phyloP scores from a whole-genome alignment of 176 grass and related monocot genomes.

The Luzula sylvatica region DNA sequence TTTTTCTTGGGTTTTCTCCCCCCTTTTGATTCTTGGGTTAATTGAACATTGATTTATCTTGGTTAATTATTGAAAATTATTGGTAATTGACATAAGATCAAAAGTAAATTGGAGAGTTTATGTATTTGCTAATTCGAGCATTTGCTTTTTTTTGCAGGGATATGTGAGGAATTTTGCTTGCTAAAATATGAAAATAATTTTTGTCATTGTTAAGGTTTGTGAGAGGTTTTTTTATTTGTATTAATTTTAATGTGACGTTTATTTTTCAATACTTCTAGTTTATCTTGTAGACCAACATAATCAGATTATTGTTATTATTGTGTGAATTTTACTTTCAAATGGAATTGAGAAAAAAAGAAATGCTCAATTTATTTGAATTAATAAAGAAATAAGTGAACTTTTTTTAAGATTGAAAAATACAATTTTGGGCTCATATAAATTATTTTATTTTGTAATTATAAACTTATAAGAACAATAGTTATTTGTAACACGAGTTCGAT shows the following conservation, averaged over 20 bases:
- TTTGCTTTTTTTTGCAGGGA: constrained; percentile 17
- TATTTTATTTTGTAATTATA: no score
- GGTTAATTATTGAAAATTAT: no score
- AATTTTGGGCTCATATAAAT: no score
- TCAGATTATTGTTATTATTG: constrained; percentile 4
- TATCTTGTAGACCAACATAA: neutral
- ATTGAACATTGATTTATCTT: neutral
- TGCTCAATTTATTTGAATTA: no score
- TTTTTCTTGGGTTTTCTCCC: no score
- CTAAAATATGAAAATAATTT: neutral
- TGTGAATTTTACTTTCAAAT: no score
- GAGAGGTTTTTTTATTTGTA: neutral
- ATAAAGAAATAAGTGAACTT: no score
- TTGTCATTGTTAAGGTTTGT: neutral
- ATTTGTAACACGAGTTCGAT: no score
- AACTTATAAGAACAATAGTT: no score
- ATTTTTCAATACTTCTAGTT: neutral
- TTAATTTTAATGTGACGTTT: constrained; percentile 1
- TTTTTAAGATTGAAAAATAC: no score
- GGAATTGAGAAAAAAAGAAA: no score
- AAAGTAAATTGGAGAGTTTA: neutral
- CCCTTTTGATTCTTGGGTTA: neutral
- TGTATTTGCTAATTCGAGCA: neutral
- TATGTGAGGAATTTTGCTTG: neutral
- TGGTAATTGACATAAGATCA: neutral